Conservation (phyloP, 2,329 filamentous ascomycete species). For the Conoideocrella luteorostrata region DNA sequence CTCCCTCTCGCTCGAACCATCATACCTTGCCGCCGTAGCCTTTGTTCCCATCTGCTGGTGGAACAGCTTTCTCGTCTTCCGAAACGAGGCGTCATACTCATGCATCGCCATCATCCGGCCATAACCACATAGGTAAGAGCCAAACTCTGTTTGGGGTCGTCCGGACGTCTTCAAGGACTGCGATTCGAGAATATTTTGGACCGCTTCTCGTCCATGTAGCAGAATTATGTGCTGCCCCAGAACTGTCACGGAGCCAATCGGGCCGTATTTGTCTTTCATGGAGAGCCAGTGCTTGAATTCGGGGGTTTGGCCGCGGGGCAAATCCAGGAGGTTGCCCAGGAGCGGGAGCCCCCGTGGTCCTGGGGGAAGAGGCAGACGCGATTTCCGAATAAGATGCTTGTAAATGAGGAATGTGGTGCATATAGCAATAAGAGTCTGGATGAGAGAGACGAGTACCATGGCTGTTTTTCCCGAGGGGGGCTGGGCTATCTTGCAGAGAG, state of each 20-base stretch:
- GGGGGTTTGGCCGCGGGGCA: constrained; percentile 1
- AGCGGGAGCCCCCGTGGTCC: constrained; percentile 10
- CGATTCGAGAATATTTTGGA: constrained; percentile 31
- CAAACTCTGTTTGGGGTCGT: constrained; percentile 16
- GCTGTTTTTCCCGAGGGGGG: too few relatives aligned
- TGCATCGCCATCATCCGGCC: too few relatives aligned
- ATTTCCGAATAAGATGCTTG: too few relatives aligned
- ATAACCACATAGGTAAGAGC: neutral
- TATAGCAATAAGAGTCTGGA: too few relatives aligned
- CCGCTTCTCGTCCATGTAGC: constrained; percentile 29
- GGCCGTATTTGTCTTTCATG: constrained; percentile 33
- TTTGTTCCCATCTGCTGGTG: neutral
- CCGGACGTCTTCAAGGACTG: constrained; percentile 28
- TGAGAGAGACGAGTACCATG: too few relatives aligned
- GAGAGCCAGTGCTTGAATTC: constrained; percentile 8
- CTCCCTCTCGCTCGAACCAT: too few relatives aligned
- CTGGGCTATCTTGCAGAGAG: too few relatives aligned
- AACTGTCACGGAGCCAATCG: constrained; percentile 27
- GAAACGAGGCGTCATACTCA: neutral
- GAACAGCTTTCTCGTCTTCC: neutral
- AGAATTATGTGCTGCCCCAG: constrained; percentile 35
- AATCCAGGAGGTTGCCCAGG: constrained; percentile 7
- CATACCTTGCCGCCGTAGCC: neutral
- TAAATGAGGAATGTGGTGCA: too few relatives aligned
- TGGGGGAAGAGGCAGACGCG: constrained; percentile 3